phyloP scores from a whole-genome alignment of 768 basidiomycete species.

The Chalciporus piperatus region DNA sequence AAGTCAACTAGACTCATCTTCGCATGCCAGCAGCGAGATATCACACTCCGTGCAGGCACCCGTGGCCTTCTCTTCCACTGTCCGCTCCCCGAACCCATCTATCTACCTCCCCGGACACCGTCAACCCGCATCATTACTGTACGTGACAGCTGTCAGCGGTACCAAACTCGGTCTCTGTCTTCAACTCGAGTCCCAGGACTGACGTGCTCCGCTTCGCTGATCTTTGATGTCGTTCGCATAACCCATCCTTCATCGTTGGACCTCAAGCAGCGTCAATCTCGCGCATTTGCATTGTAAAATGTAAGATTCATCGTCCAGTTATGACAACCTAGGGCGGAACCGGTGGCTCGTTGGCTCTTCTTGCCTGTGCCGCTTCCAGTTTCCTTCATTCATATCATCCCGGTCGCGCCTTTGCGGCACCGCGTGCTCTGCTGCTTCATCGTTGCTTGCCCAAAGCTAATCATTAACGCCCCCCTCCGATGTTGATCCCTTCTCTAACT shows the following conservation, averaged over 20 bases:
- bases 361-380: constrained; percentile 1
- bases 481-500: constrained; percentile 35
- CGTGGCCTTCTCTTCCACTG: not conserved
- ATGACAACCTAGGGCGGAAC: constrained; percentile 5
- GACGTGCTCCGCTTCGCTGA: constrained; percentile 16
- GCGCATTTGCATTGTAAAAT: constrained; percentile 12
- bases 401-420: constrained; percentile 25
- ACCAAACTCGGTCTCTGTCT: constrained; percentile 22
- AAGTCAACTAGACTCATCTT: not conserved
- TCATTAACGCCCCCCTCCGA: constrained; percentile 30
- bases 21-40: not conserved
- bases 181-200: constrained; percentile 1
- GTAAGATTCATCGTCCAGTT: constrained; percentile 17
- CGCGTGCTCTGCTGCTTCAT: constrained; percentile 25
- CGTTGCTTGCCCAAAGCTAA: constrained; percentile 28
- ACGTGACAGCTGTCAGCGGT: constrained; percentile 29
- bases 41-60: not conserved
- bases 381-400: constrained; percentile 15
- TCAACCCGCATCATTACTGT: constrained; percentile 1
- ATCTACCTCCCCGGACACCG: constrained; percentile 13
- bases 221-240: constrained; percentile 25
- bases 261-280: constrained; percentile 8
- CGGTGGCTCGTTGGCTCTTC: constrained; percentile 1
- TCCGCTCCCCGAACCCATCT: constrained; percentile 1
- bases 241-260: constrained; percentile 11